phyloP scores from a whole-genome alignment of 2,329 filamentous ascomycete genomes.

The Ceratocystis destructans region DNA sequence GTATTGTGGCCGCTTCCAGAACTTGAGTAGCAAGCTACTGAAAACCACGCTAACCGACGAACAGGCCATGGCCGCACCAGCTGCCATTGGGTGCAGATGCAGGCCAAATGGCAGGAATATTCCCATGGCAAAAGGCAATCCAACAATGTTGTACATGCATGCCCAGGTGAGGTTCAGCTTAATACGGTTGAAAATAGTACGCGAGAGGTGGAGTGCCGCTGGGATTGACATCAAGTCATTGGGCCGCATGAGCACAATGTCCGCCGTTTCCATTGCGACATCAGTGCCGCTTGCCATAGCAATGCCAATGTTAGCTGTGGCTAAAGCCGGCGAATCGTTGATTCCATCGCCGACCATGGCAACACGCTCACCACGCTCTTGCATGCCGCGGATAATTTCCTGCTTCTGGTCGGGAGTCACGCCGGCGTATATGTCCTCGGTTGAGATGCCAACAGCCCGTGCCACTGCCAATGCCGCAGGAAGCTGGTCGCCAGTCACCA shows the following conservation, averaged over 20 bases:
- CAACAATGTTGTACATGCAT: conserved; percentile 81
- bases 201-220: conserved; percentile 65
- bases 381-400: conserved; percentile 63
- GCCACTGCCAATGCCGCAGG: conserved; percentile 77
- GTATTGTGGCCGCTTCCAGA: conserved; percentile 75
- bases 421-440: conserved; percentile 67
- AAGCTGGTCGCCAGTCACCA: conserved; percentile 86
- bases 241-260: conserved; percentile 88
- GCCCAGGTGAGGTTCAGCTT: conserved; percentile 89
- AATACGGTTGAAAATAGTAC: conserved; percentile 79
- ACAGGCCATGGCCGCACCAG: conserved; percentile 83
- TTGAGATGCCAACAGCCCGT: conserved; percentile 62
- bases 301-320: conserved; percentile 84
- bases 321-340: conserved; percentile 92
- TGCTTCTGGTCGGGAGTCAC: conserved; percentile 88
- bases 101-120: conserved; percentile 81
- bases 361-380: conserved; percentile 60
- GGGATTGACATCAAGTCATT: conserved; percentile 90
- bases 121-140: conserved; percentile 93
- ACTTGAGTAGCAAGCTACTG: conserved; percentile 69
- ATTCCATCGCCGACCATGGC: conserved; percentile 98
- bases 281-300: conserved; percentile 87
- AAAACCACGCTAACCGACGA: conserved; percentile 83
- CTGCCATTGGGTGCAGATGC: conserved; percentile 84
- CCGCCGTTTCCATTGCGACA: conserved; percentile 93